Conservation (phyloP, 805 yeast species). For the Candida silvatica region DNA sequence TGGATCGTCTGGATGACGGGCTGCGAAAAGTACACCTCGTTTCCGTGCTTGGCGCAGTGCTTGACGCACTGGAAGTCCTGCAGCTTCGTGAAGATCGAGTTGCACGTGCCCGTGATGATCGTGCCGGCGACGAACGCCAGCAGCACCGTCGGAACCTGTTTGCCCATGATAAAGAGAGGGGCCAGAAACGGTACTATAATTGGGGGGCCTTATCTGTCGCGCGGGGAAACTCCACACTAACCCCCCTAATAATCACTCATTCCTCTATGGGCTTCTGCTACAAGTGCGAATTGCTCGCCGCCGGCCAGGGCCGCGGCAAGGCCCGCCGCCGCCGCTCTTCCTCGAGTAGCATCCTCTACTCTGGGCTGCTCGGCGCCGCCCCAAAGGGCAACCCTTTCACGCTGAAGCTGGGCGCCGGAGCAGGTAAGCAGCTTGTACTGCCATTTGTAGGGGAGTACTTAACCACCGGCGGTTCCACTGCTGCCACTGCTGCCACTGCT, state of each 20-base stretch:
- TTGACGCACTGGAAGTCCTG: slow-evolving; percentile 70
- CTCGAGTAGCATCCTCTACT: slow-evolving; percentile 9
- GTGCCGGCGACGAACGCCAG: slow-evolving; percentile 39
- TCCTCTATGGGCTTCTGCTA: too few relatives aligned
- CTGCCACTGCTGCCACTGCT: too few relatives aligned
- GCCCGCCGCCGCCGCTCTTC: slow-evolving; percentile 14
- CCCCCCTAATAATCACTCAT: too few relatives aligned
- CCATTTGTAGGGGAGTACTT: slow-evolving; percentile 20
- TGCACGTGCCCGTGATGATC: slow-evolving; percentile 59
- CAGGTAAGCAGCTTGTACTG: slow-evolving; percentile 7
- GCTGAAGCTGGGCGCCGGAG: slow-evolving; percentile 18
- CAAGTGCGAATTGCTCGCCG: slow-evolving; percentile 4
- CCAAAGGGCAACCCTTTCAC: slow-evolving; percentile 16
- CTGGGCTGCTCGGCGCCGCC: slow-evolving; percentile 10
- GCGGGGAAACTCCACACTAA: too few relatives aligned
- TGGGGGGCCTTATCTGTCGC: too few relatives aligned
- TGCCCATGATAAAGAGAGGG: too few relatives aligned
- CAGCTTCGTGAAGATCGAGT: slow-evolving; percentile 65
- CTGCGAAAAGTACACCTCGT: slow-evolving; percentile 54
- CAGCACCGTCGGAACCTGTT: too few relatives aligned
- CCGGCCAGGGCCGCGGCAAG: not conserved
- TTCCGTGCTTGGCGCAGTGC: slow-evolving; percentile 40
- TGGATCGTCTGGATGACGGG: slow-evolving; percentile 75
- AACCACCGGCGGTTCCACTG: too few relatives aligned
- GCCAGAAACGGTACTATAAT: too few relatives aligned